Evolutionary conservation across 768 basidiomycete species (phyloP).

Genomic region (Boletales sp.): DNA sequence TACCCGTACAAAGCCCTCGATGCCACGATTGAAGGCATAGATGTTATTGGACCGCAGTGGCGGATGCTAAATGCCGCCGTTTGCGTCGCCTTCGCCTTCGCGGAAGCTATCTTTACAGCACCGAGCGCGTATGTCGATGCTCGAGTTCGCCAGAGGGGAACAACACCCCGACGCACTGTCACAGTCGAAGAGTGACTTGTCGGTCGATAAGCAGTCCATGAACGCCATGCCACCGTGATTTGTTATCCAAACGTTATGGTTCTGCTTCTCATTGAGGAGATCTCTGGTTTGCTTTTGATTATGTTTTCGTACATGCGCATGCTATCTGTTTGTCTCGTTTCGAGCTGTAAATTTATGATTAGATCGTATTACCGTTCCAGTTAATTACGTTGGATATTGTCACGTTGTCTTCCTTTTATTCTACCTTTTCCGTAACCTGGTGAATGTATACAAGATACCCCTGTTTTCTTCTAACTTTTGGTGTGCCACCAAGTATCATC

Average conservation of each 20-base stretch:
- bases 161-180: slow-evolving; percentile 21
- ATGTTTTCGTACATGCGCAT: slow-evolving; percentile 6
- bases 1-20: slow-evolving; percentile 44
- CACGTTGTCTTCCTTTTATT: not conserved
- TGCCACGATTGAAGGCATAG: slow-evolving; percentile 35
- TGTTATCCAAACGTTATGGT: slow-evolving; percentile 1
- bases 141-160: slow-evolving; percentile 21
- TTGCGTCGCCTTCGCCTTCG: slow-evolving; percentile 62
- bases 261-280: not conserved
- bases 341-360: slow-evolving; percentile 19
- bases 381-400: slow-evolving; percentile 9
- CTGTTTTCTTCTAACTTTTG: no score
- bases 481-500: no score
- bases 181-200: slow-evolving; percentile 19
- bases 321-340: slow-evolving; percentile 18
- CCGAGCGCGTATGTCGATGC: slow-evolving; percentile 38
- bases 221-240: not conserved
- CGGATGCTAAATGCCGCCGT: slow-evolving; percentile 54
- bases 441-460: no score
- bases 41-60: slow-evolving; percentile 54
- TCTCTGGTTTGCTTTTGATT: slow-evolving; percentile 7
- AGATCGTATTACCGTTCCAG: slow-evolving; percentile 10
- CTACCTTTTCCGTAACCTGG: no score
- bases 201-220: not conserved
- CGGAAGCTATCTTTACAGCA: slow-evolving; percentile 55